Evolutionary conservation across 2,329 filamentous ascomycete genomes (phyloP), one percentile per base, ranked within the genome.

Genomic region (Calycina herbarum): DNA sequence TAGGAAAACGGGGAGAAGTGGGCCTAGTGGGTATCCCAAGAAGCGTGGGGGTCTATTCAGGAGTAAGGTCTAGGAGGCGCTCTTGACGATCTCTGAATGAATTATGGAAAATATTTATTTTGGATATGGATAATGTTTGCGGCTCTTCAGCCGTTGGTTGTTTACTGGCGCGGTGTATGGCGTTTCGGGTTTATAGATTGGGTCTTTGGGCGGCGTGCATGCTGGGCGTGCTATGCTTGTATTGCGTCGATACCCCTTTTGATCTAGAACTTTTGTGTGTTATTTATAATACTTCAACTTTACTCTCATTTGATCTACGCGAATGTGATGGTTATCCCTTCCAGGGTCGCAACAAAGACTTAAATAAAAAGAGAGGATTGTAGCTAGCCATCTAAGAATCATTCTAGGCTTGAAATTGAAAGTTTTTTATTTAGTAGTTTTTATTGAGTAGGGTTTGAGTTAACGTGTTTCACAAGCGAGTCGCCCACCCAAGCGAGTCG

Each of bases 21-120:
- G 71, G 31, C 74, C 68, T 54, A 70, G 65, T 20, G 74, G 75
- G 65, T 75, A 76, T 2, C 35, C 20, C 35, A 31, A 40, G 33
- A n/a, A 42, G 57, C 2, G n/a, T 24, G 20, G 61, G 5, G 71
- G 72, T 65, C 69, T 71, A 67, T 64, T 72, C 64, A 69, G 71
- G 51, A 68, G 67, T 51, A 67, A 67, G 38, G 67, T 73, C 45
- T 73, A 60, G 67, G 17, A 5, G 20, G 31, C 11, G n/a, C 10
- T 24, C 6, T 24, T 51, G 48, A 51, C 2, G 11, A 40, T 17
- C 38, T 51, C 11, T 51, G 48, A 24, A 51, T 27, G n/a, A 51
- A 13, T 40, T 40, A 40, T 17, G 38, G 20, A 24, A 24, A 24
- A 5, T 4, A 27, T 27, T 2, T 54, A 27, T 27, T 8, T 13